These are phyloP conservation scores for Saccharomyces hybrid DNA, from an alignment of 1,139 yeast species.

Conservation along the genomic window DNA sequence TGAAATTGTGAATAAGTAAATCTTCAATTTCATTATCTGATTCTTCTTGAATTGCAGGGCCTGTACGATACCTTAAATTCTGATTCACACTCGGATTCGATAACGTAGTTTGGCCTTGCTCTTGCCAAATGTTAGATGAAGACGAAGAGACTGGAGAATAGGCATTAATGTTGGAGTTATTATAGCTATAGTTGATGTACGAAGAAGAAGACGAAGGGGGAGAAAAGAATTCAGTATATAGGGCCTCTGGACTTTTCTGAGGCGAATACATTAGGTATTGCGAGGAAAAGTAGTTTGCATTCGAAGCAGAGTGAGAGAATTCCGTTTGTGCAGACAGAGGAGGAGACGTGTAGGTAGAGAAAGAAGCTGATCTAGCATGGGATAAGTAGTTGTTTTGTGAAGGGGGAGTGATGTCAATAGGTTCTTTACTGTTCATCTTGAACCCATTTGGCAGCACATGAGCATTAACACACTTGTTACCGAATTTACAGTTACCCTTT, in stretches of 20 bases:
- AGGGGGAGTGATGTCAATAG: slow-evolving; percentile 30
- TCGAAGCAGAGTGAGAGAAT: neutral
- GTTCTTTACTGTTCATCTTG: slow-evolving; percentile 39
- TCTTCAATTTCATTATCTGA: neutral
- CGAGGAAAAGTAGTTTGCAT: neutral
- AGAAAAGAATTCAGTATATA: neutral
- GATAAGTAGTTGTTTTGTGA: neutral
- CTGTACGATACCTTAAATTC: neutral
- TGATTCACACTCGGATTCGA: neutral
- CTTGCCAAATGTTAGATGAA: neutral
- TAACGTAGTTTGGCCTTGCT: neutral
- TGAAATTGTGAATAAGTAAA: neutral
- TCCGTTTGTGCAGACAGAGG: neutral
- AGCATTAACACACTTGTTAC: slow-evolving; percentile 86
- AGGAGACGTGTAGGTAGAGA: neutral
- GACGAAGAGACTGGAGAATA: neutral
- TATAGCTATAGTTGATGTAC: neutral
- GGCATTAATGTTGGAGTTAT: neutral
- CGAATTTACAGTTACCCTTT: slow-evolving; percentile 92
- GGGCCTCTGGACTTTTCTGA: neutral
- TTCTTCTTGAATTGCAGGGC: neutral
- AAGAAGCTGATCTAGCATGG: neutral
- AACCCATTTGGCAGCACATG: slow-evolving; percentile 86
- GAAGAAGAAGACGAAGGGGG: slow-evolving; percentile 3
- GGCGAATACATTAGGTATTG: neutral